phyloP scores from a whole-genome alignment of 441 rosid species.

The Populus trichocarpa region DNA sequence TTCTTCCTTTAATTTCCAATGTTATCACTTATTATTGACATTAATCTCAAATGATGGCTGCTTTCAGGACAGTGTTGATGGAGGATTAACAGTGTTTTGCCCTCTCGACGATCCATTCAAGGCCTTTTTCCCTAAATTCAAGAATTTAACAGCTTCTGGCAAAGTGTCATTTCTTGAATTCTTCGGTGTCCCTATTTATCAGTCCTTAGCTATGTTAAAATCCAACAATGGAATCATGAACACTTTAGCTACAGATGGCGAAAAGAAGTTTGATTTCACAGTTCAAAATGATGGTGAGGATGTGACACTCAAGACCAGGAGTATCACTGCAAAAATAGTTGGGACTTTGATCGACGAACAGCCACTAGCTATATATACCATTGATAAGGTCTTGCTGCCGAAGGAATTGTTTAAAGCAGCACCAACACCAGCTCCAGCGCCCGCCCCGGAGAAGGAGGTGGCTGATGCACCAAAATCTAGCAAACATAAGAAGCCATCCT shows the following conservation, averaged over 20 bases:
- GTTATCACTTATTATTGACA: too few species aligned
- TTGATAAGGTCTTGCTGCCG: constrained; percentile 74
- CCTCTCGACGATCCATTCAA: constrained; percentile 88
- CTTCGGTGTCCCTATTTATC: constrained; percentile 67
- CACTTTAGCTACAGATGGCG: constrained; percentile 91
- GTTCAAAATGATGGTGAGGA: constrained; percentile 82
- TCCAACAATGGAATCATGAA: constrained; percentile 85
- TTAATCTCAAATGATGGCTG: neutral
- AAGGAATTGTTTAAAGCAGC: constrained; percentile 59
- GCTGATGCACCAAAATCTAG: constrained; percentile 53
- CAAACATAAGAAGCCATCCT: constrained; percentile 31
- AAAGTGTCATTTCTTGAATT: constrained; percentile 72
- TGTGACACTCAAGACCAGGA: constrained; percentile 68
- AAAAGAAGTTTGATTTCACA: constrained; percentile 64
- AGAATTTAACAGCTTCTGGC: constrained; percentile 75
- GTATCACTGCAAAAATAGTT: constrained; percentile 58
- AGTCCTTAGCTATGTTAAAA: constrained; percentile 68
- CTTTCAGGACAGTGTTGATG: constrained; percentile 60
- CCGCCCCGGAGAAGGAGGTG: constrained; percentile 39
- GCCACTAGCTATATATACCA: constrained; percentile 74
- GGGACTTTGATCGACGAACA: constrained; percentile 75
- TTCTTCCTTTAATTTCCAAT: neutral
- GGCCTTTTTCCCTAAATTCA: constrained; percentile 71
- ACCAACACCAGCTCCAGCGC: constrained; percentile 53
- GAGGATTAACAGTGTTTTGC: constrained; percentile 94